Base-by-base conservation (phyloP, 495 filamentous ascomycete species). In the Daldinia bambusicola region DNA sequence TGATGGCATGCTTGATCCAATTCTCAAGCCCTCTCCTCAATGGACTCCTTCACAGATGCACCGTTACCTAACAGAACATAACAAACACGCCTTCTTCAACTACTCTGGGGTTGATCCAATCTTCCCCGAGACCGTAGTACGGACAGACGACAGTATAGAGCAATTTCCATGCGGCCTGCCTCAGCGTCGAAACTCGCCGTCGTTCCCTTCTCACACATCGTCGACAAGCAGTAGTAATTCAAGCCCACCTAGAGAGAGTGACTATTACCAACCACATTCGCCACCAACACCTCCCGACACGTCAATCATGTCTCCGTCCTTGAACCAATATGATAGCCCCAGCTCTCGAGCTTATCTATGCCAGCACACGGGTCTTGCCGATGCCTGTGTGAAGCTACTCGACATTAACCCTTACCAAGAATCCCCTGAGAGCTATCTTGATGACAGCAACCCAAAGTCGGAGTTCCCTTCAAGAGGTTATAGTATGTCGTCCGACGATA, bases 391-490 rank as follows among this genome's bases (percentile, higher is more conserved):
- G 14, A 83, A 80, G 55, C 82, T 70, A 16, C 61, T 64, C 10
- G 80, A 83, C 40, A 76, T 84, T 13, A 82, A 80, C 66, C 69
- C 74, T 0, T 75, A 62, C 40, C 77, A 77, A 41, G 79, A 78
- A 43, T 26, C 65, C 0, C 58, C 74, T 6, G 64, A 62, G 3
- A 75, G 76, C 45, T 77, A 75, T 56, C 75, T 56, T 52, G 82
- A 82, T 26, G 70, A 72, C 20, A 61, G 30, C 38, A 60, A 64
- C 52, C 65, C 61, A 50, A 61, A 48, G 12, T 32, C 72, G 41
- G 64, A 71, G 12, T 64, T 69, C 20, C 55, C 67, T 63, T 55
- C 43, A 30, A 77, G 73, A 50, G 67, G 68, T 61, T 75, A 63
- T 32, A 77, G 70, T 40, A 70, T 77, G 63, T 72, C 71, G 36